Evolutionary conservation across 306 rosid genomes (phyloP).

Genomic region (Quercus berberidifolia): DNA sequence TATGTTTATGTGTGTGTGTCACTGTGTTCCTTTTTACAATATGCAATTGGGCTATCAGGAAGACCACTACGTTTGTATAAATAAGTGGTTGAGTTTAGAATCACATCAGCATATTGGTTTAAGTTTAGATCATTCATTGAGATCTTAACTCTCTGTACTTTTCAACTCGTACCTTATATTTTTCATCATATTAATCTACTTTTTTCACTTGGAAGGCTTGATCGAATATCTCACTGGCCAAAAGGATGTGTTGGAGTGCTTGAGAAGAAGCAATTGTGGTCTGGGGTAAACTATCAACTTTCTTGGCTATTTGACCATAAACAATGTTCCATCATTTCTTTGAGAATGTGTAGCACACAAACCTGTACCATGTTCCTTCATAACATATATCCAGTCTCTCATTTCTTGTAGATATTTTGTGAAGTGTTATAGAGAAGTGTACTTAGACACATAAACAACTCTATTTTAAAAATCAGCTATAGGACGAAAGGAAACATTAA

Average conservation of each 20-base stretch:
- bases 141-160: not conserved
- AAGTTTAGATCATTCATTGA: not conserved
- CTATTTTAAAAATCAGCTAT: not conserved
- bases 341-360: not conserved
- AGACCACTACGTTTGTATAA: not conserved
- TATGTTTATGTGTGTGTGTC: not conserved
- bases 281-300: constrained; percentile 18
- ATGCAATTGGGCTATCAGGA: constrained; percentile 4
- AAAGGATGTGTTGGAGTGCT: constrained; percentile 55
- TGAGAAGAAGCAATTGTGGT: constrained; percentile 36
- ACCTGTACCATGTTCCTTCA: not conserved
- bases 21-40: not conserved
- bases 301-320: not conserved
- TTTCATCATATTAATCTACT: not conserved
- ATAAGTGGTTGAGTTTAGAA: too few species aligned
- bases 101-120: not conserved
- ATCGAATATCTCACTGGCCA: constrained; percentile 66
- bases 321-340: not conserved
- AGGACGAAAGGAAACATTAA: not conserved
- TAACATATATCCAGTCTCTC: not conserved
- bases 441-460: not conserved
- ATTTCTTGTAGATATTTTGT: not conserved
- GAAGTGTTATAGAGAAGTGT: not conserved
- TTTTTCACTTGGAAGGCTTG: constrained; percentile 52
- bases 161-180: not conserved